Evolutionary conservation across 2,329 filamentous ascomycete genomes (phyloP), one percentile per base, ranked within the genome.

Genomic region (Paraphoma sp.): DNA sequence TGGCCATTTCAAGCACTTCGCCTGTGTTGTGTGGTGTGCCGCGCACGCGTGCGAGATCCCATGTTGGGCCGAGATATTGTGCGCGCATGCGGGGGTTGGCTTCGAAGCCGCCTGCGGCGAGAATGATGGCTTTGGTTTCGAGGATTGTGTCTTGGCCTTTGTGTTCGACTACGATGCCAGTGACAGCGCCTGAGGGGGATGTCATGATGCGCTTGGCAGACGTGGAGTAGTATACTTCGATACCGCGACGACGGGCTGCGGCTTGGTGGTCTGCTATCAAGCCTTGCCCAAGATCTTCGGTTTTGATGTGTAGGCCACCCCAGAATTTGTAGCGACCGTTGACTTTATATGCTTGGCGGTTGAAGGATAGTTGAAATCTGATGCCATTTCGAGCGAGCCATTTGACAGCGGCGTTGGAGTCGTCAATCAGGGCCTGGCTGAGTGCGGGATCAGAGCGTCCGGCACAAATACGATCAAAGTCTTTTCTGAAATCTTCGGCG

Each of bases 21-120:
- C 87, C 88, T 0, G 83, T 87, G 59, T 89, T 90, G 70, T 85
- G 87, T 0, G 85, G 86, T 0, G 86, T 89, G 8, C 87, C 87
- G 36, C 87, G 81, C 0, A 89, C 87, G 28, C 80, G 75, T 1
- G 87, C 87, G 11, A 84, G 70, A 59, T 89, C 86, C 87, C 87
- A 90, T 0, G 81, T 82, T 0, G 84, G 82, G 0, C 87, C 87
- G 3, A 86, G 76, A 63, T 79, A 83, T 58, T 86, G 81, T 4
- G 79, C 74, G 8, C 86, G 80, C 78, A 89, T 79, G 3, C 80
- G 76, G 0, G 86, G 78, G 51, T 84, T 87, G 10, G 86, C 81
- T 72, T 89, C 86, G 64, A 89, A 89, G 0, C 87, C 88, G 1
- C 88, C 87, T 10, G 86, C 85, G 1, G 84, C 83, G 1, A 88